phyloP scores from a whole-genome alignment of 495 filamentous ascomycete species.

The Lasiosphaeriaceae sp. region DNA sequence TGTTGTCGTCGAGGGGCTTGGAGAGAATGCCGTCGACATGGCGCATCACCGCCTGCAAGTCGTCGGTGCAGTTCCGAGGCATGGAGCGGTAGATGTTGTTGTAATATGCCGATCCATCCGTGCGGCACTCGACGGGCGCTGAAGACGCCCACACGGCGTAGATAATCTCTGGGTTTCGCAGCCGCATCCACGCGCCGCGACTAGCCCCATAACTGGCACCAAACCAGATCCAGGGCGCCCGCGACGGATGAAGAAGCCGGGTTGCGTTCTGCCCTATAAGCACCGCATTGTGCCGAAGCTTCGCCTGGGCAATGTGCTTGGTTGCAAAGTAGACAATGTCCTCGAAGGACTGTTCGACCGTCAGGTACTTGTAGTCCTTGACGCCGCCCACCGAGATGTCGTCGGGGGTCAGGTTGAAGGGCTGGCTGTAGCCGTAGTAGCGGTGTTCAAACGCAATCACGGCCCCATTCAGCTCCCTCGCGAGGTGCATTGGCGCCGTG shows the following conservation, averaged over 20 bases:
- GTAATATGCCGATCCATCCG: not conserved
- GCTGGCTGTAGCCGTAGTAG: not conserved
- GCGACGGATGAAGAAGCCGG: not conserved
- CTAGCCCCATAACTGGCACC: not conserved
- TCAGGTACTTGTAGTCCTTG: not conserved
- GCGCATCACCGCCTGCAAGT: not conserved
- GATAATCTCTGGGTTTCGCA: not conserved
- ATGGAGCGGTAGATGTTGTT: not conserved
- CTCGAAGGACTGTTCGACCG: not conserved
- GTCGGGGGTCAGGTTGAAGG: not conserved
- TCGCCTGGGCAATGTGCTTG: not conserved
- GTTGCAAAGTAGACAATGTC: not conserved
- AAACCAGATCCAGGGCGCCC: not conserved
- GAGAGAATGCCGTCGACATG: not conserved
- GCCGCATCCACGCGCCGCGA: not conserved
- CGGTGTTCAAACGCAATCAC: not conserved
- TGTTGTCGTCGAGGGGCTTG: not conserved
- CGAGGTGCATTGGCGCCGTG: not conserved
- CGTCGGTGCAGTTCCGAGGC: not conserved
- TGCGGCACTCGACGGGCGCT: not conserved
- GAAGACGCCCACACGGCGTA: not conserved
- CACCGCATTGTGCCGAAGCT: not conserved
- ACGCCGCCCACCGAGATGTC: not conserved
- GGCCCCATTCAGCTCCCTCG: not conserved
- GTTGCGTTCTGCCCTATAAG: not conserved